Base-by-base conservation (phyloP, 169 alveolate species). In the Plasmodium gaboni region DNA sequence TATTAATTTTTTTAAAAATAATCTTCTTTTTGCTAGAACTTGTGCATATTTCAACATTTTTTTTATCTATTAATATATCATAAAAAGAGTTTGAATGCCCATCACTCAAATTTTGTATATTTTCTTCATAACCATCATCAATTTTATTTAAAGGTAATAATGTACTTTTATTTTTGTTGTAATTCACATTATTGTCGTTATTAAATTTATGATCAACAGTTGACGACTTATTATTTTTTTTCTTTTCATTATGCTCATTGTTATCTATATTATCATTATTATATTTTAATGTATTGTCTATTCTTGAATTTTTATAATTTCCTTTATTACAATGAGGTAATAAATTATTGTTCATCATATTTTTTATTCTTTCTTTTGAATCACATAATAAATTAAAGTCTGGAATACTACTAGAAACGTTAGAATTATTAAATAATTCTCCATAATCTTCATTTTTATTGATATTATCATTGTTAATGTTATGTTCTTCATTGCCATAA, bases 391-490 rank as follows among this genome's bases (percentile, higher is more conserved):
- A 42, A 50, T 51, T 17, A 76, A 63, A 63, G 10, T 48, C 26
- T 28, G 46, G 44, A 32, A 32, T 46, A 38, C 65, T 76, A 65
- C 50, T 44, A 57, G 19, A 65, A 48, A 63, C 64, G 44, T 42
- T 13, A 48, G 89, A 76, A 42, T 17, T 53, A 48, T 76, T 64
- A 38, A 26, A 7, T 28, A 46, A 15, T 64, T 76, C 46, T 64
- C 24, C 26, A 32, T 76, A 64, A 46, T 68, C 76, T 64, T 8
- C 32, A 55, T 53, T 72, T 13, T 48, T 48, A 15, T 32, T 32
- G 44, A 22, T 55, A 55, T 15, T 55, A 38, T 76, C 76, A 64
- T 59, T 55, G 46, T 26, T 74, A 22, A 76, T 32, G 51, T 76
- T 44, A 13, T n/a, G 17, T 51, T 68, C 59, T 57, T 24, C 8